phyloP scores from a whole-genome alignment of 768 basidiomycete species.

The Brasilioporus rufonigricans region DNA sequence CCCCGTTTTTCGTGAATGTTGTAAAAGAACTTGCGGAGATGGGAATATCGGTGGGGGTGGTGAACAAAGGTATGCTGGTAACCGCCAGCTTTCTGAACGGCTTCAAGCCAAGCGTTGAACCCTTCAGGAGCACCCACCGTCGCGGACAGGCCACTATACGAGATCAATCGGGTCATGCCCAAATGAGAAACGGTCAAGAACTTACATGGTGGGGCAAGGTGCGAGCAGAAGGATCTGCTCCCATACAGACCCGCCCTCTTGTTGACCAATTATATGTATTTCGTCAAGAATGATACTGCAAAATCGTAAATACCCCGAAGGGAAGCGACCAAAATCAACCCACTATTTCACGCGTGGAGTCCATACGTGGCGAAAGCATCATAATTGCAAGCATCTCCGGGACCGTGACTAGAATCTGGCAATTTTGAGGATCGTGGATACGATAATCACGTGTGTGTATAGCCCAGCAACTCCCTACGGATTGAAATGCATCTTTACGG shows the following conservation, averaged over 20 bases:
- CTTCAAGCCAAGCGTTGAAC: constrained; percentile 66
- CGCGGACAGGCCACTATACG: constrained; percentile 63
- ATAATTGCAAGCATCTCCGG: constrained; percentile 69
- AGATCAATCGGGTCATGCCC: neutral
- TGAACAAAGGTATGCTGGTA: constrained; percentile 59
- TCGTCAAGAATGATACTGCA: constrained; percentile 60
- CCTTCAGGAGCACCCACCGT: constrained; percentile 64
- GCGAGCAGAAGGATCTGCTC: constrained; percentile 69
- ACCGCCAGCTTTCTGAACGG: constrained; percentile 57
- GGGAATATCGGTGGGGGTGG: constrained; percentile 70
- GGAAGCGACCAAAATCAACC: constrained; percentile 1
- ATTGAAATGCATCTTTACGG: neutral
- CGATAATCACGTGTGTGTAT: constrained; percentile 66
- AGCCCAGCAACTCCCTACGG: constrained; percentile 57
- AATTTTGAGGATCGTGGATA: constrained; percentile 59
- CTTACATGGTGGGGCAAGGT: constrained; percentile 70
- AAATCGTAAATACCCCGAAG: constrained; percentile 1
- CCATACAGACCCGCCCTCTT: constrained; percentile 69
- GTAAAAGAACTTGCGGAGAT: constrained; percentile 68
- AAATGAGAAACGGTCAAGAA: neutral
- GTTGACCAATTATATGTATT: constrained; percentile 65
- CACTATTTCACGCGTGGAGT: constrained; percentile 60
- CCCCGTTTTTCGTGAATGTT: constrained; percentile 26
- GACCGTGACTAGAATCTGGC: constrained; percentile 73
- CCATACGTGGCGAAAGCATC: constrained; percentile 69